These are phyloP conservation scores for Cryptococcus sp. DNA, from an alignment of 1,284 basidiomycete genomes.

Conservation along the genomic window DNA sequence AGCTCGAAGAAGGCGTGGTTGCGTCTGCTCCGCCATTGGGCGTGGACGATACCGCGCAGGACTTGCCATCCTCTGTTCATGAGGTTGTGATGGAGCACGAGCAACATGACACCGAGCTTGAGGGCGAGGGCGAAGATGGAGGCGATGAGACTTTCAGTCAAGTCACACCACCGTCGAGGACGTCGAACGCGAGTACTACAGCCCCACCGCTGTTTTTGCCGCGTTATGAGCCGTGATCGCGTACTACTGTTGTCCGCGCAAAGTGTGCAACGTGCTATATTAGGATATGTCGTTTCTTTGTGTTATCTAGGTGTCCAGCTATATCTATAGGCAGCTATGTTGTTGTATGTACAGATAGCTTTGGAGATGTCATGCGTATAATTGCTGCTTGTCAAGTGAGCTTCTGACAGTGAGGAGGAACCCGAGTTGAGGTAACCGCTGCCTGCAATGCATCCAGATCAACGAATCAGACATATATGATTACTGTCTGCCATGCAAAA, in stretches of 20 bases:
- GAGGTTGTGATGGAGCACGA: not conserved
- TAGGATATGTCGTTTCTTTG: no score
- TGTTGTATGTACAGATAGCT: no score
- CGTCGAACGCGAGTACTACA: not conserved
- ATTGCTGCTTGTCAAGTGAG: no score
- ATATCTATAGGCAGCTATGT: no score
- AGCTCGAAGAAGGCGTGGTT: not conserved
- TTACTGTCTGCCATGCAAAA: no score
- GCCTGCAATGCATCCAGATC: no score
- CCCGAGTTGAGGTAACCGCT: no score
- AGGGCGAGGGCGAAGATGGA: not conserved
- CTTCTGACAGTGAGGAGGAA: no score
- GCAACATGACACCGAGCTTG: not conserved
- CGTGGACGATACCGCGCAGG: not conserved
- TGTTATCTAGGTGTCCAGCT: no score
- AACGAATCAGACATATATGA: no score
- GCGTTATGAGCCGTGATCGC: not conserved
- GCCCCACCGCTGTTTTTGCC: not conserved
- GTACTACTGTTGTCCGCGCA: not conserved
- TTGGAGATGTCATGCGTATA: no score
- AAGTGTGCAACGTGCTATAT: no score
- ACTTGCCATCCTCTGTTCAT: not conserved
- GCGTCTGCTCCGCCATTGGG: conserved; percentile 6
- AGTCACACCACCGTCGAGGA: not conserved
- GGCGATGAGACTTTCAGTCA: not conserved